phyloP scores from a whole-genome alignment of 2,329 filamentous ascomycete genomes.

The Cercospora sesami region DNA sequence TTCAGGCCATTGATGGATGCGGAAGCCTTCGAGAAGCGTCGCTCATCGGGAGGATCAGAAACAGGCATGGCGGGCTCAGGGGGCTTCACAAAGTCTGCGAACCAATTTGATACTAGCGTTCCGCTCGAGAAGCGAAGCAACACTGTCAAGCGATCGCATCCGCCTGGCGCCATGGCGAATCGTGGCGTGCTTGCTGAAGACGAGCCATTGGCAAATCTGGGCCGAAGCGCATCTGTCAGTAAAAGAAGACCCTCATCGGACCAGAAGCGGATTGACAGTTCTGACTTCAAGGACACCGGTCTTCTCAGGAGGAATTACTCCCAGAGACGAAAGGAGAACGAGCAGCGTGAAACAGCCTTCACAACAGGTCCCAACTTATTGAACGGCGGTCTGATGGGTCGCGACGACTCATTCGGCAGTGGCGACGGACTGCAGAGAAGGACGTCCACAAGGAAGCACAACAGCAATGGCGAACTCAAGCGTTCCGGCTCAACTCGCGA shows the following conservation, averaged over 20 bases:
- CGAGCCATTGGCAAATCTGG: conserved; percentile 39
- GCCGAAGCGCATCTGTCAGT: conserved; percentile 24
- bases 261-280: conserved; percentile 30
- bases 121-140: conserved; percentile 27
- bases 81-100: conserved; percentile 27
- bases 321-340: conserved; percentile 44
- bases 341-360: conserved; percentile 51
- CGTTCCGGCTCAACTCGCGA: conserved; percentile 26
- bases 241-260: conserved; percentile 28
- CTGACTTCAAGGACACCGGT: conserved; percentile 49
- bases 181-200: conserved; percentile 36
- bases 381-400: conserved; percentile 42
- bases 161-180: conserved; percentile 31
- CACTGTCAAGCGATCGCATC: conserved; percentile 38
- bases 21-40: conserved; percentile 52
- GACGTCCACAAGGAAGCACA: conserved; percentile 16
- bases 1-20: conserved; percentile 69
- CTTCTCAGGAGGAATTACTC: conserved; percentile 55
- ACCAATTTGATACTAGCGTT: conserved; percentile 29
- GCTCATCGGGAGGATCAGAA: conserved; percentile 9
- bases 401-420: conserved; percentile 19
- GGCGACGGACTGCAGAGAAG: conserved; percentile 22
- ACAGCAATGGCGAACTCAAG: conserved; percentile 24
- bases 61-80: conserved; percentile 9
- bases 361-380: conserved; percentile 60